Evolutionary conservation across 2,329 filamentous ascomycete species (phyloP).

Genomic region (Byssoonygena ceratinophila): DNA sequence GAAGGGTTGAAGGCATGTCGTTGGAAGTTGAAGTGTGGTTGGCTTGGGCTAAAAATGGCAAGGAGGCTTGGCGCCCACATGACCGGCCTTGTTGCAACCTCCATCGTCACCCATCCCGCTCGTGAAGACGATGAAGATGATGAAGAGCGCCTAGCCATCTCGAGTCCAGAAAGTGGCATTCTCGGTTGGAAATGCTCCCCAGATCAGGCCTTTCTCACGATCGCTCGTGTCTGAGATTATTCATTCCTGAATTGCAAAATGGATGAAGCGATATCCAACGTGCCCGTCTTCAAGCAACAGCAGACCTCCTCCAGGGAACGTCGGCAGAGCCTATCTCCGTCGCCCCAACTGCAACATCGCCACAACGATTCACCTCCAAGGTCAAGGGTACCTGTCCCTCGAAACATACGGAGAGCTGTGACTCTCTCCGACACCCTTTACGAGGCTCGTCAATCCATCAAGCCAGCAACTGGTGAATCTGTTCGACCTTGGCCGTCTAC

Average conservation of each 20-base stretch:
- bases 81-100: slow-evolving; percentile 7
- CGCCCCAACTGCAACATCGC: slow-evolving; percentile 3
- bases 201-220: not conserved
- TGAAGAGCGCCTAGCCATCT: not conserved
- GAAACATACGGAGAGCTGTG: slow-evolving; percentile 55
- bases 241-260: not conserved
- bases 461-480: slow-evolving; percentile 59
- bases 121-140: not conserved
- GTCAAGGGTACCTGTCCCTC: not conserved
- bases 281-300: not conserved
- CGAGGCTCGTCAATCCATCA: slow-evolving; percentile 54
- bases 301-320: not conserved
- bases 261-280: not conserved
- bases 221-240: not conserved
- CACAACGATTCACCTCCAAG: slow-evolving; percentile 20
- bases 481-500: slow-evolving; percentile 47
- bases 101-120: not conserved
- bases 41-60: not conserved
- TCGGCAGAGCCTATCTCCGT: not conserved
- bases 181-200: not conserved
- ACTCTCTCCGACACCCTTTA: slow-evolving; percentile 65
- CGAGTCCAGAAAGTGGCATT: too few relatives aligned
- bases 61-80: slow-evolving; percentile 6
- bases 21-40: not conserved
- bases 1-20: too few relatives aligned